Conservation (phyloP, 805 yeast species). For the Suhomyces xylopsoci region DNA sequence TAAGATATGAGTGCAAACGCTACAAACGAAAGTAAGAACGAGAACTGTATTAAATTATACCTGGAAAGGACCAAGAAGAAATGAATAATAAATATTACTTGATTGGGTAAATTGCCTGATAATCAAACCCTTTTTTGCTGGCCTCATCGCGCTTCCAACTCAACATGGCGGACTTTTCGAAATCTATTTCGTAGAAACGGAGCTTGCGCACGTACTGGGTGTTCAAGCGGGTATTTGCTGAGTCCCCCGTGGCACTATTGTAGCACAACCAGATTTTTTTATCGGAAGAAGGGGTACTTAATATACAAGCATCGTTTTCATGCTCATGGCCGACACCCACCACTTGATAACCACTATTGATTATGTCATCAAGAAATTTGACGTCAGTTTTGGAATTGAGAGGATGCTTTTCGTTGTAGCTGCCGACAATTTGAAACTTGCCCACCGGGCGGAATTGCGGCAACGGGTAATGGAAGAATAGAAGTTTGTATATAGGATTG, state of each 20-base stretch:
- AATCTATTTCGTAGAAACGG: slow-evolving; percentile 34
- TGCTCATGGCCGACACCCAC: slow-evolving; percentile 44
- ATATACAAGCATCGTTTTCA: slow-evolving; percentile 41
- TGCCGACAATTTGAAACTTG: slow-evolving; percentile 35
- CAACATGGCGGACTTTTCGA: slow-evolving; percentile 21
- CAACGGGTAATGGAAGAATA: slow-evolving; percentile 40
- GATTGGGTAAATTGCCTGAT: slow-evolving; percentile 15
- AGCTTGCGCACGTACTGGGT: slow-evolving; percentile 28
- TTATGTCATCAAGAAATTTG: slow-evolving; percentile 32
- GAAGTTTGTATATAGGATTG: slow-evolving; percentile 21
- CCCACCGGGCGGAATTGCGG: slow-evolving; percentile 43
- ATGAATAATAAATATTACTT: neutral
- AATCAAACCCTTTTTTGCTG: slow-evolving; percentile 23
- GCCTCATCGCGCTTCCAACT: slow-evolving; percentile 38
- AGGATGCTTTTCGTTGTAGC: slow-evolving; percentile 36
- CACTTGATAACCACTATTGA: slow-evolving; percentile 33
- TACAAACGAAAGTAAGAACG: too few species aligned
- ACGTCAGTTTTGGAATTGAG: slow-evolving; percentile 26
- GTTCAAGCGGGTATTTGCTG: slow-evolving; percentile 27
- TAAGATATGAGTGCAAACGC: too few species aligned
- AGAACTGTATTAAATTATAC: neutral
- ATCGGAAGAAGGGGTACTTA: slow-evolving; percentile 15
- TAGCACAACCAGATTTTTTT: slow-evolving; percentile 37
- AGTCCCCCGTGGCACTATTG: slow-evolving; percentile 36
- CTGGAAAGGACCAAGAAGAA: slow-evolving; percentile 1